Evolutionary conservation across 2,329 filamentous ascomycete species (phyloP).

Genomic region (Lomentospora prolificans): DNA sequence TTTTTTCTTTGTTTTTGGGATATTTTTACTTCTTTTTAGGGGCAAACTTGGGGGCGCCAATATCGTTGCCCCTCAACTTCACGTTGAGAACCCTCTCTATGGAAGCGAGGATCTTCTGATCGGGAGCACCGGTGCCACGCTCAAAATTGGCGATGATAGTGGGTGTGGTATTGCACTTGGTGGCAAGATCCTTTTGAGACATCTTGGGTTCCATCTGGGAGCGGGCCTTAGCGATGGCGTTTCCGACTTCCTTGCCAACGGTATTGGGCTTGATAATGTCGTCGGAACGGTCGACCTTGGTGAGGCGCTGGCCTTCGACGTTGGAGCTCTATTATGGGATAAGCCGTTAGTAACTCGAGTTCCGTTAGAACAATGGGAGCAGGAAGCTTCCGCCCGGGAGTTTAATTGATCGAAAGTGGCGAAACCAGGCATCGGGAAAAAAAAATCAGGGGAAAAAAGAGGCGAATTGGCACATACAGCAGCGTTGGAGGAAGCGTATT

Average conservation of each 20-base stretch:
- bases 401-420: background rate
- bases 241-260: constrained; percentile 68
- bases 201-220: constrained; percentile 83
- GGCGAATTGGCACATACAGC: constrained; percentile 45
- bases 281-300: constrained; percentile 94
- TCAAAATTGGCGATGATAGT: constrained; percentile 78
- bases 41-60: constrained; percentile 73
- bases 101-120: constrained; percentile 68
- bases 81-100: constrained; percentile 84
- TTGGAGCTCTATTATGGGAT: constrained; percentile 33
- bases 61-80: constrained; percentile 76
- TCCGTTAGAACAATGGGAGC: too few species aligned
- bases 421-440: background rate
- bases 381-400: background rate
- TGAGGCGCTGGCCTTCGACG: constrained; percentile 85
- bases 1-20: background rate
- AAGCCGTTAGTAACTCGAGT: background rate
- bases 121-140: constrained; percentile 64
- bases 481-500: constrained; percentile 62
- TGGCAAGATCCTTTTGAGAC: constrained; percentile 83
- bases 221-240: constrained; percentile 72
- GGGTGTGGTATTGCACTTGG: constrained; percentile 80
- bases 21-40: constrained; percentile 45
- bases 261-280: constrained; percentile 98
- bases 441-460: background rate